Base-by-base conservation (phyloP, 164 flowering plant genomes). In the Vitis rotundifolia region DNA sequence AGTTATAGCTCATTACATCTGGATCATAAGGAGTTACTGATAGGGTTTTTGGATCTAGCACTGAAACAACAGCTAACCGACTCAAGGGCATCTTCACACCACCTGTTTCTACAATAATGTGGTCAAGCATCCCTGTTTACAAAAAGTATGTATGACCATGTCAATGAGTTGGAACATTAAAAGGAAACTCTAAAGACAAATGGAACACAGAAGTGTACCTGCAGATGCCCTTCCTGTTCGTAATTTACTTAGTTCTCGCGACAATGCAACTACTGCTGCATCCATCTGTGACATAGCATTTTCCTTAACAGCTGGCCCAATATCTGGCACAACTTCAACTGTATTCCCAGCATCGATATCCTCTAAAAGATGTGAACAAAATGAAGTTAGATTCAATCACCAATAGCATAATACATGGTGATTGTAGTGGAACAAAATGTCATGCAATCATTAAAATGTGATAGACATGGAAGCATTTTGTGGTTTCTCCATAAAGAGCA, bases 81-180 rank as follows among this genome's bases (percentile, higher is more conserved):
- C 71, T 82, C 80, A 95, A 70, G 15, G 91, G 86, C 71, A 78
- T 77, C 90, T 90, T 91, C 50, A 86, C 77, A 61, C 95, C 97
- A 73, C 78, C 75, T 58, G 85, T 78, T 78, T 92, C 94, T 49
- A 92, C 89, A 49, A 90, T 85, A 55, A 95, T 93, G 77, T 95
- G 99, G 75, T 95, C 99, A 69, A 95, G 93, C 96, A 95, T 91
- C 67, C 99, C 98, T 90, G 87, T 11, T 82, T n/a, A 57, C 8
- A 61, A 26, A 79, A 28, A 44, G 18, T 52, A 26, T 22, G 61
- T 63, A 64, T 53, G 19, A 65, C 11, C 12, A 67, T 48, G 59
- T 50, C 16, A 68, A 68, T 5, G 26, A 29, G 18, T 4, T 53
- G 29, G 18, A 64, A 47, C 49, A 73, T 44, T 15, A 31, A 51